Evolutionary conservation across 2,329 filamentous ascomycete genomes (phyloP), one percentile per base, ranked within the genome.

Genomic region (Metarhizium humberi): DNA sequence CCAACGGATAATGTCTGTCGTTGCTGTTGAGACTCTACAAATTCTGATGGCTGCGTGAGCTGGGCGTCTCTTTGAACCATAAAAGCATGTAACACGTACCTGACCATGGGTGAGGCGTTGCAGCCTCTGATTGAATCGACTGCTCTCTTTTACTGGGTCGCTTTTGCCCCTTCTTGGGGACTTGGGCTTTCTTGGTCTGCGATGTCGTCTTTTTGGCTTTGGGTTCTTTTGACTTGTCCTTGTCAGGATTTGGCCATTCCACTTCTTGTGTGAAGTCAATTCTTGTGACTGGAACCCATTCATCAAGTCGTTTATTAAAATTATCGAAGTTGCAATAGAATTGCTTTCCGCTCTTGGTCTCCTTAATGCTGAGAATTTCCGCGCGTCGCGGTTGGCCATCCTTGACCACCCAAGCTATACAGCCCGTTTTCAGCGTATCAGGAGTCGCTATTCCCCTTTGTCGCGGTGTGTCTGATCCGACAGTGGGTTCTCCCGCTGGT

Each of bases 321-420:
- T 95, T 95, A 67, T 96, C 90, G 69, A 96, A 97, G 71, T 97
- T 95, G 65, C 95, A 95, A 71, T 96, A 96, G 67, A 92, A 96
- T 55, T 89, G 88, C 43, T 90, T 87, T 16, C 88, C 86, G 65
- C 90, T 92, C 71, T 95, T 95, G 25, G 89, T 88, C 57, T 92
- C 89, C 66, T 89, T 87, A 63, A 97, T 95, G 57, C 90, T 94
- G n/a, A 99, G 76, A 59, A 99, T 96, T 71, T 99, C 94, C 63
- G 94, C 94, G 74, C 94, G 91, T 63, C 94, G 86, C 58, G 88
- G 81, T 66, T 92, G 85, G 58, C 90, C 90, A 70, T 96, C 91
- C 59, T 84, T 84, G 56, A 75, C 72, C 47, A 84, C 81, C 75
- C 79, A 78, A 25, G 80, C 80, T 56, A 84, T 84, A 68, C 80